A percentile compares a stretch with the other conserved stretches of the same genome.
Evolutionary conservation across 768 basidiomycete species (phyloP).

Genomic region (Gymnopilus junonius): DNA sequence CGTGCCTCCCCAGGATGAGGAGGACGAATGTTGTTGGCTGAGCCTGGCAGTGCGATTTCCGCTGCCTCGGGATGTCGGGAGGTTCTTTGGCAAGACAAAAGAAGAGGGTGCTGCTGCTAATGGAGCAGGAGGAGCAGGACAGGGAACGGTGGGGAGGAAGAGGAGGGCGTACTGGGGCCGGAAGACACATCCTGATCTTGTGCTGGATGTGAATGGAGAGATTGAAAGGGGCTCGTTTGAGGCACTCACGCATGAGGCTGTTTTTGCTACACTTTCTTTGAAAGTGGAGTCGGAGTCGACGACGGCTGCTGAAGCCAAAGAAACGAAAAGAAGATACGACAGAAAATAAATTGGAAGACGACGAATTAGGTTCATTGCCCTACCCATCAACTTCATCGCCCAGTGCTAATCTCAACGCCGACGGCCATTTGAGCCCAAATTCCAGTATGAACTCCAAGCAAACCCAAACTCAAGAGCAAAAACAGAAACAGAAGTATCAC

Average conservation of each 20-base stretch:
- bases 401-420: not conserved
- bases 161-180: conserved; percentile 82
- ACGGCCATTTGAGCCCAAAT: not conserved
- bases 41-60: conserved; percentile 13
- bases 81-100: conserved; percentile 27
- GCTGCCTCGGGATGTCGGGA: conserved; percentile 35
- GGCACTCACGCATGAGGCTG: conserved; percentile 79
- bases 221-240: conserved; percentile 76
- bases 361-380: too few relatives aligned
- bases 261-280: conserved; percentile 78
- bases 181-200: conserved; percentile 71
- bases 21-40: conserved; percentile 6
- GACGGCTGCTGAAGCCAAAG: conserved; percentile 10
- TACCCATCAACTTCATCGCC: too few relatives aligned
- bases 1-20: conserved; percentile 56
- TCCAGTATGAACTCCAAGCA: conserved; percentile 19
- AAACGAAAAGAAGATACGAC: conserved; percentile 18
- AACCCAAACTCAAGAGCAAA: too few relatives aligned
- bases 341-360: too few relatives aligned
- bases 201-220: conserved; percentile 37
- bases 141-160: conserved; percentile 43
- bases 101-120: conserved; percentile 17
- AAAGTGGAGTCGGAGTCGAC: conserved; percentile 1
- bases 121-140: not conserved
- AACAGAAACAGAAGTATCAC: conserved; percentile 57